These are phyloP conservation scores for Daldinia grandis DNA, from an alignment of 495 filamentous ascomycete species.

Conservation along the genomic window DNA sequence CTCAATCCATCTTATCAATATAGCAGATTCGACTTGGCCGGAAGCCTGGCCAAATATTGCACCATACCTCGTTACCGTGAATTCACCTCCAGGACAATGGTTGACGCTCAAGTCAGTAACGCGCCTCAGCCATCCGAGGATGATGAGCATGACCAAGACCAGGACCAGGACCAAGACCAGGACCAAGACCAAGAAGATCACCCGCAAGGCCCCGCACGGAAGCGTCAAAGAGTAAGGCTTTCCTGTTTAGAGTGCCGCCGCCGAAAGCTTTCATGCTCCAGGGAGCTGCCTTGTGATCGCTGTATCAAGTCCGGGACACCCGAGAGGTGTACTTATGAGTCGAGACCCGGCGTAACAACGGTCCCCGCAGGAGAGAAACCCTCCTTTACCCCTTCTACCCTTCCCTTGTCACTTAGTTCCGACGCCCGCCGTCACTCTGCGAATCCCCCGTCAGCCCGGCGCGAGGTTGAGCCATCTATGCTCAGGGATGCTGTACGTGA, in stretches of 20 bases:
- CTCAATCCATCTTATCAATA: conserved; percentile 35
- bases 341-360: conserved; percentile 48
- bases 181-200: conserved; percentile 38
- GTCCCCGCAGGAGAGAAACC: conserved; percentile 21
- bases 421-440: conserved; percentile 33
- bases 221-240: conserved; percentile 59
- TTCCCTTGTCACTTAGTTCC: conserved; percentile 22
- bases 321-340: conserved; percentile 60
- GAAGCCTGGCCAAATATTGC: conserved; percentile 25
- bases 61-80: conserved; percentile 24
- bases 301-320: conserved; percentile 61
- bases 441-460: conserved; percentile 42
- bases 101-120: conserved; percentile 23
- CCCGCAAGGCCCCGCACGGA: conserved; percentile 51
- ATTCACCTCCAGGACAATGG: conserved; percentile 22
- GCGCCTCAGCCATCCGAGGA: conserved; percentile 29
- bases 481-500: conserved; percentile 47
- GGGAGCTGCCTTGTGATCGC: conserved; percentile 60
- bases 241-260: conserved; percentile 61
- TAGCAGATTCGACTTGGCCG: conserved; percentile 19
- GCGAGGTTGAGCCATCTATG: conserved; percentile 21
- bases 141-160: conserved; percentile 33
- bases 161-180: conserved; percentile 26
- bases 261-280: conserved; percentile 60
- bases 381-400: conserved; percentile 7